Evolutionary conservation across 176 grass and related monocot genomes (phyloP).

Genomic region (Cymbopogon citratus): DNA sequence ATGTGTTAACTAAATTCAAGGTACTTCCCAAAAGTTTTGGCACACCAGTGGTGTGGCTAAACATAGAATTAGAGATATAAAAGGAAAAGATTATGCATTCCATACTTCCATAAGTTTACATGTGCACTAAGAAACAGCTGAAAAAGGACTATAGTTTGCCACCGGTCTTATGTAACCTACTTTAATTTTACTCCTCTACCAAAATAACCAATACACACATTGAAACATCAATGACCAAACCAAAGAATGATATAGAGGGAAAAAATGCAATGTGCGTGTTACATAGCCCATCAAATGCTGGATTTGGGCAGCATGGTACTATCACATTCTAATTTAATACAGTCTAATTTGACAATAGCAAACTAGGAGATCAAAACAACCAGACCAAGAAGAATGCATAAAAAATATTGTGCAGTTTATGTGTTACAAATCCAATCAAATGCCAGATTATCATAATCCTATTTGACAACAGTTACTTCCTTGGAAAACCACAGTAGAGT

Average conservation of each 20-base stretch:
- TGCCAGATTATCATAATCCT: background rate
- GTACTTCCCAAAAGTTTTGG: background rate
- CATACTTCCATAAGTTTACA: background rate
- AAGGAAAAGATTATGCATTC: background rate
- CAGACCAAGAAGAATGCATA: background rate
- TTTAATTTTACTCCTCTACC: background rate
- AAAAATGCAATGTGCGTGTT: background rate
- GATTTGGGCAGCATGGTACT: background rate
- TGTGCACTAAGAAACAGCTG: background rate
- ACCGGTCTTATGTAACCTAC: background rate
- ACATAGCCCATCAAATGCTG: background rate
- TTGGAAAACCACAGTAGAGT: background rate
- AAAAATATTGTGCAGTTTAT: background rate
- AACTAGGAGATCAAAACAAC: background rate
- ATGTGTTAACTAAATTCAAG: background rate
- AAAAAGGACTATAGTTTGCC: background rate
- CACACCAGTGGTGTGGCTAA: background rate
- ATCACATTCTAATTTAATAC: no score
- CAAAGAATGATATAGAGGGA: background rate
- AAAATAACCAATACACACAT: background rate
- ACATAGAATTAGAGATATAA: background rate
- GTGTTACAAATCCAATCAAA: background rate
- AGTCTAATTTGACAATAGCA: background rate
- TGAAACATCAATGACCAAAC: background rate
- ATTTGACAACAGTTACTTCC: background rate